Evolutionary conservation across 1,284 basidiomycete genomes (phyloP), one percentile per base, ranked within the genome.

Genomic region (Rhodotorula glutinis): DNA sequence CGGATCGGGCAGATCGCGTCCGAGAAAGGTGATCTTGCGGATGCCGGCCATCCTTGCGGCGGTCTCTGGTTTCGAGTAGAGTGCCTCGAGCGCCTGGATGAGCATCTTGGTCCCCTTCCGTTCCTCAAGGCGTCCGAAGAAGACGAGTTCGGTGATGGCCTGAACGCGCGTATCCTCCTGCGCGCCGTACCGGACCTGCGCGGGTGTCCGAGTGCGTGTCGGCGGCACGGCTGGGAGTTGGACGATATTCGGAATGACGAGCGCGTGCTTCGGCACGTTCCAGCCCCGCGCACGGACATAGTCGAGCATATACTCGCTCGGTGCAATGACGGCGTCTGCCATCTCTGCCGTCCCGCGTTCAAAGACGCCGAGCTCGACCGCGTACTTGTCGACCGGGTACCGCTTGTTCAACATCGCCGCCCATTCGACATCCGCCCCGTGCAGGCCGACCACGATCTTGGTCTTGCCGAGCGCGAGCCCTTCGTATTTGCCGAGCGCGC

Each of bases 101-200:
- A 73, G 54, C 30, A 73, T 53, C 3, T 62, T 60, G 2, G 65
- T 62, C 2, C 71, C 71, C 57, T 73, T 73, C 53, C 71, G 69
- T 46, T 73, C 71, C 47, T 73, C 71, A 40, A 73, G 66, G 7
- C 71, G 69, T 1, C 71, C 71, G 58, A 73, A 73, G 55, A 71
- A 73, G 46, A 73, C 71, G 56, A 73, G 62, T 40, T 73, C 71
- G 27, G 51, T 55, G 23, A 73, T 43, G 4, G 64, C 66, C 27
- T 41, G 19, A 25, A 63, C 52, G 25, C n/a, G n/a, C 29, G 21
- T 43, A 7, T 44, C 49, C 14, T 19, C 14, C 10, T 11, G 14
- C 0, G 16, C 9, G 10, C 53, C 33, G 30, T 25, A 41, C 21
- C 38, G 33, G 38, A 55, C n/a, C 38, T 55, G 53, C 14, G 38